Conservation (phyloP, 2,329 filamentous ascomycete species). For the Westerdykella aurantiaca region DNA sequence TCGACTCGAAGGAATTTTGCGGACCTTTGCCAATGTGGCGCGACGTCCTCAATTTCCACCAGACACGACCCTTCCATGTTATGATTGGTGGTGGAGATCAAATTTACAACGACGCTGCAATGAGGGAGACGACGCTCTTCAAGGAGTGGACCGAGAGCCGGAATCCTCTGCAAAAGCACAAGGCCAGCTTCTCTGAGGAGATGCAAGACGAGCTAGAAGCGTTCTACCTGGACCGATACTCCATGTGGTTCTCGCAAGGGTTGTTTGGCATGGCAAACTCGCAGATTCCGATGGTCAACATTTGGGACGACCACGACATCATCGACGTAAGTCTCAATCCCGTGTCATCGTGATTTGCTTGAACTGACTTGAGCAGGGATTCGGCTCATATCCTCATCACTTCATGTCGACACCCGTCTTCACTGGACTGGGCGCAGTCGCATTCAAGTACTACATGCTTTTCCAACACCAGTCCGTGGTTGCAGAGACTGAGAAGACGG, state of each 20-base stretch:
- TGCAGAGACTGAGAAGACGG: slow-evolving; percentile 72
- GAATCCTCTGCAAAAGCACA: slow-evolving; percentile 73
- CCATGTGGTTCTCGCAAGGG: slow-evolving; percentile 94
- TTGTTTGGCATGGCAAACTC: slow-evolving; percentile 87
- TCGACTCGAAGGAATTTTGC: slow-evolving; percentile 72
- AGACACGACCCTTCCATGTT: slow-evolving; percentile 88
- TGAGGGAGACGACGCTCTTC: slow-evolving; percentile 69
- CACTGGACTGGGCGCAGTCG: slow-evolving; percentile 79
- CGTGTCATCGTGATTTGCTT: neutral
- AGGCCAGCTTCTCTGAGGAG: slow-evolving; percentile 67
- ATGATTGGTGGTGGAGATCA: slow-evolving; percentile 98
- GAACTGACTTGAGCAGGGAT: slow-evolving; percentile 54
- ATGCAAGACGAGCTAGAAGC: slow-evolving; percentile 84
- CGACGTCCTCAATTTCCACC: slow-evolving; percentile 88
- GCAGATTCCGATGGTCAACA: slow-evolving; percentile 97
- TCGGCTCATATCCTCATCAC: slow-evolving; percentile 83
- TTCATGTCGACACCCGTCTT: slow-evolving; percentile 92
- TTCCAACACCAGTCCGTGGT: slow-evolving; percentile 92
- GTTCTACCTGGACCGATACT: slow-evolving; percentile 85
- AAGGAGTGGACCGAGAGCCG: slow-evolving; percentile 77
- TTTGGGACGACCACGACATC: slow-evolving; percentile 83
- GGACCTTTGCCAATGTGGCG: slow-evolving; percentile 96
- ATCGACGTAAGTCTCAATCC: slow-evolving; percentile 39
- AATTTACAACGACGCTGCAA: slow-evolving; percentile 87
- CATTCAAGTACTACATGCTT: slow-evolving; percentile 98